Percentiles rank a stretch among this genome's conserved stretches.
Evolutionary conservation across 805 yeast genomes (phyloP).

Genomic region (Candida khao-thaluensis): DNA sequence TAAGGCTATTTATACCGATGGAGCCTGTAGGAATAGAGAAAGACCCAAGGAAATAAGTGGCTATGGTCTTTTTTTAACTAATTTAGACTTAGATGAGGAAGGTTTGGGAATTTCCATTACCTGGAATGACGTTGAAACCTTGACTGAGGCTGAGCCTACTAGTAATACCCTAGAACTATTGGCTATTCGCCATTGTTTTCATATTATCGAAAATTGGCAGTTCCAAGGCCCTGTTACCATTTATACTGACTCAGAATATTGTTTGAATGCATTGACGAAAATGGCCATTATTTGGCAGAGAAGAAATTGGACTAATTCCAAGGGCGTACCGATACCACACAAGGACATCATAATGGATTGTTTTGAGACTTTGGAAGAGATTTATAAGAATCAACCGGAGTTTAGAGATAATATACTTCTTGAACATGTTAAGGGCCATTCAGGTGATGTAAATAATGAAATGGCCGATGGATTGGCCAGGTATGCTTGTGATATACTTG

Average conservation of each 20-base stretch:
- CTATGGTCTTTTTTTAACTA: constrained; percentile 64
- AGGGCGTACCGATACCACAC: constrained; percentile 50
- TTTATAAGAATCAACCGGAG: constrained; percentile 5
- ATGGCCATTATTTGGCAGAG: constrained; percentile 59
- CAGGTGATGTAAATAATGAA: constrained; percentile 68
- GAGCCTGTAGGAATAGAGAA: constrained; percentile 69
- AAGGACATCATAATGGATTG: constrained; percentile 46
- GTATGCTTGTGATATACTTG: constrained; percentile 44
- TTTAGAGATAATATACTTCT: constrained; percentile 35
- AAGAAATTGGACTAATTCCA: constrained; percentile 51
- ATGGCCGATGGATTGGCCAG: constrained; percentile 75
- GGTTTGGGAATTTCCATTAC: constrained; percentile 47
- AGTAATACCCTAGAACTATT: constrained; percentile 79
- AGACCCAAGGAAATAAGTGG: constrained; percentile 43
- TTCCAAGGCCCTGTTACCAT: not conserved
- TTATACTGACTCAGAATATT: constrained; percentile 68
- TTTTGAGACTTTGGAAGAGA: constrained; percentile 15
- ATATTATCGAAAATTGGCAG: constrained; percentile 1
- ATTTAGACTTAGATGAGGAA: no score
- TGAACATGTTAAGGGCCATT: constrained; percentile 71
- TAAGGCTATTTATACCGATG: constrained; percentile 65
- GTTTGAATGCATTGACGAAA: constrained; percentile 51
- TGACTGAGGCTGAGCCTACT: constrained; percentile 45
- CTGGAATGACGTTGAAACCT: not conserved
- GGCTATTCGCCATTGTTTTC: constrained; percentile 62